Conservation (phyloP, 2,329 filamentous ascomycete genomes). For the Colletotrichum tanaceti region DNA sequence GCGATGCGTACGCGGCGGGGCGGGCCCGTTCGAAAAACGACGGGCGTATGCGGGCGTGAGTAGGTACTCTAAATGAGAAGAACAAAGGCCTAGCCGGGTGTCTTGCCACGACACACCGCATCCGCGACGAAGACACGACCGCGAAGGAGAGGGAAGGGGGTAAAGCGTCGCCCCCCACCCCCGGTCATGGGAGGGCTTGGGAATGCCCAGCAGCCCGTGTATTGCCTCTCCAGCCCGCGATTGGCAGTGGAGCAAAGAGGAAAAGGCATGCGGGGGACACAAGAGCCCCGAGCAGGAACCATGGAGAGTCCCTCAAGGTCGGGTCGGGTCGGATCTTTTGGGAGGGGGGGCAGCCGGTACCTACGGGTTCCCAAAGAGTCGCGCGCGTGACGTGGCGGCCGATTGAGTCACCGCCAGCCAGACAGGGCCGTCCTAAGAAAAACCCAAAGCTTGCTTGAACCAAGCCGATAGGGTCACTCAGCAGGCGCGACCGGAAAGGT, state of each 20-base stretch:
- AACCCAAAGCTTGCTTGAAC: not conserved
- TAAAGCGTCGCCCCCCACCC: no score
- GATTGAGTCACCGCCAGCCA: no score
- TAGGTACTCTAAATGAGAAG: no score
- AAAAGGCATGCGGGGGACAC: not conserved
- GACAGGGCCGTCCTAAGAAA: not conserved
- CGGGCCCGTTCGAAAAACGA: not conserved
- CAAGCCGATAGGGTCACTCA: not conserved
- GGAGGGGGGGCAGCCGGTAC: no score
- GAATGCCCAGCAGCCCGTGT: not conserved
- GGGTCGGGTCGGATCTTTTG: no score
- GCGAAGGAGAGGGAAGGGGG: not conserved
- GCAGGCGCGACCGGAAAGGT: not conserved
- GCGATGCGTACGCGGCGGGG: no score
- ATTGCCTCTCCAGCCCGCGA: not conserved
- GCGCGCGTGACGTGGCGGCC: conserved; percentile 1
- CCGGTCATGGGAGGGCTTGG: not conserved
- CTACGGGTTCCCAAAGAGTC: no score
- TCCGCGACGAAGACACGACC: not conserved
- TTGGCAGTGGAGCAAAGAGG: not conserved
- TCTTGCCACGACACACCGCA: not conserved
- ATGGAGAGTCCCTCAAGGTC: not conserved
- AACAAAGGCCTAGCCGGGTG: not conserved
- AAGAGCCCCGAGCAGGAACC: not conserved
- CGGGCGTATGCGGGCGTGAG: not conserved